These are phyloP conservation scores for Corchorus olitorius DNA, from an alignment of 345 rosid species.

Conservation along the genomic window DNA sequence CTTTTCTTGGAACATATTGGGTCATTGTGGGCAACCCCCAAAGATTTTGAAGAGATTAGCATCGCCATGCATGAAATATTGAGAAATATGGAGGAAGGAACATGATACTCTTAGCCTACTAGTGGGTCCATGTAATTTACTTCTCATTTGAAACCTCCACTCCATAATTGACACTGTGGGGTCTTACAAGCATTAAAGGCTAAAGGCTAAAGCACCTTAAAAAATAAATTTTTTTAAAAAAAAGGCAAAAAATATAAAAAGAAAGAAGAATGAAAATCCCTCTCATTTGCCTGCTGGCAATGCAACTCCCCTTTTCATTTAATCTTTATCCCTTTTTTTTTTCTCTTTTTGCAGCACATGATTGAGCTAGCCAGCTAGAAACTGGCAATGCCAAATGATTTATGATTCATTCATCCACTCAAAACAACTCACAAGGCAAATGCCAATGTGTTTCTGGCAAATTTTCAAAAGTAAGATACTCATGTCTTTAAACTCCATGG, in stretches of 20 bases:
- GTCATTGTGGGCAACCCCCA: background rate
- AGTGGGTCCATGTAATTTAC: slow-evolving; percentile 24
- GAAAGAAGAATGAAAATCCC: too few relatives aligned
- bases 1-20: background rate
- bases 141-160: background rate
- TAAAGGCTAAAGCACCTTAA: background rate
- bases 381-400: slow-evolving; percentile 9
- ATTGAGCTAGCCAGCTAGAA: slow-evolving; percentile 30
- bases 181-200: slow-evolving; percentile 1
- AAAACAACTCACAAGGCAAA: background rate
- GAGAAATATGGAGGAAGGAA: background rate
- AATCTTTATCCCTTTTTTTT: background rate
- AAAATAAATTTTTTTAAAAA: background rate
- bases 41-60: background rate
- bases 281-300: slow-evolving; percentile 16
- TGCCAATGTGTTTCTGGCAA: background rate
- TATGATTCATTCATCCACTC: slow-evolving; percentile 10
- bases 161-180: slow-evolving; percentile 20
- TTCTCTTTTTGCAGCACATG: slow-evolving; percentile 1
- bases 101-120: background rate
- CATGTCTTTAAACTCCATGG: too few relatives aligned
- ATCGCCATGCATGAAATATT: background rate
- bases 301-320: background rate
- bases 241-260: too few relatives aligned
- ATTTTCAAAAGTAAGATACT: too few relatives aligned